These are phyloP conservation scores for Canavalia ensiformis DNA, from an alignment of 306 rosid species.

Conservation along the genomic window DNA sequence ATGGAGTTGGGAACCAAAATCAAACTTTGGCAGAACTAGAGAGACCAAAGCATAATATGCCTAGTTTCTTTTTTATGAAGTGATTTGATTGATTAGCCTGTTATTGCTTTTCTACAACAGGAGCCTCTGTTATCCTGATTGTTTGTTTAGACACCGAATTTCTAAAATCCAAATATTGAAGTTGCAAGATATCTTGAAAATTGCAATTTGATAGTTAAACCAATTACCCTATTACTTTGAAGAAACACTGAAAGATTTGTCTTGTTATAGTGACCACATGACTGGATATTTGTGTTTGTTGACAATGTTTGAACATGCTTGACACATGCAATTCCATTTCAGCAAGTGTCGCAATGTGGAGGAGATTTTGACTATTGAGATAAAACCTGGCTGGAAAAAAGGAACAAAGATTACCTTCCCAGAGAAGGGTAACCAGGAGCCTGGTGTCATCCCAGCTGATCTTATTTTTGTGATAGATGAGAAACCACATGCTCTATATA, in stretches of 20 bases:
- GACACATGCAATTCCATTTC: conserved; percentile 55
- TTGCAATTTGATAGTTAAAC: conserved; percentile 18
- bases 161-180: conserved; percentile 9
- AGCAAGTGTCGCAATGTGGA: conserved; percentile 71
- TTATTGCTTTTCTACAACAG: conserved; percentile 17
- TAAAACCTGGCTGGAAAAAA: conserved; percentile 97
- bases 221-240: conserved; percentile 13
- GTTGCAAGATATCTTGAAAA: conserved; percentile 32
- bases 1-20: conserved; percentile 5
- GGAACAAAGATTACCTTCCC: conserved; percentile 95
- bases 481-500: conserved; percentile 83
- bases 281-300: conserved; percentile 22
- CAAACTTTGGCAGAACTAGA: neutral
- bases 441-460: conserved; percentile 87
- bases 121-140: neutral
- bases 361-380: conserved; percentile 90
- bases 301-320: conserved; percentile 47
- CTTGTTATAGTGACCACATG: conserved; percentile 27
- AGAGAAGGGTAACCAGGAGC: conserved; percentile 92
- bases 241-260: conserved; percentile 21
- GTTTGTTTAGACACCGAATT: neutral
- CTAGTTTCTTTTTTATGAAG: neutral
- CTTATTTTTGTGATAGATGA: conserved; percentile 86
- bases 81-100: neutral
- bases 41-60: neutral